A percentile compares a stretch with the other conserved stretches of the same genome.
These are phyloP conservation scores for Thozetella sp. DNA, from an alignment of 495 filamentous ascomycete genomes.

Conservation along the genomic window DNA sequence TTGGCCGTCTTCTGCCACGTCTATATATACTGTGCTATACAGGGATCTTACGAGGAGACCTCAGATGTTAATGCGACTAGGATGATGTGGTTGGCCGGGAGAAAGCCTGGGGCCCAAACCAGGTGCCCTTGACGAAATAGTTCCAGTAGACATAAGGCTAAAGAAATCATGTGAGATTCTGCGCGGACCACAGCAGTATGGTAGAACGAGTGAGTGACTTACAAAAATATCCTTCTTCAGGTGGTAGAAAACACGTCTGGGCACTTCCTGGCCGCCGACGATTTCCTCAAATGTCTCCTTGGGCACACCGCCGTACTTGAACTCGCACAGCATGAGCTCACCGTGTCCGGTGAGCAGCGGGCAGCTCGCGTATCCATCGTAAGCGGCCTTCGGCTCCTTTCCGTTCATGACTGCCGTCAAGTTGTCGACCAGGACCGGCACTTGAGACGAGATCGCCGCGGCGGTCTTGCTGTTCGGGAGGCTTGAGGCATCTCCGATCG, in stretches of 20 bases:
- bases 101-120: conserved; percentile 57
- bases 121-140: conserved; percentile 63
- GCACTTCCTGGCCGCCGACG: conserved; percentile 59
- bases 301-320: conserved; percentile 71
- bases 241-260: conserved; percentile 60
- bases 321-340: conserved; percentile 71
- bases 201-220: neutral
- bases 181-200: neutral
- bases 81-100: neutral
- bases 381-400: conserved; percentile 48
- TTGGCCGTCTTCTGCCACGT: too few relatives aligned
- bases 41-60: too few relatives aligned
- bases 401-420: conserved; percentile 55
- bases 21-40: too few relatives aligned
- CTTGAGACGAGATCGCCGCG: conserved; percentile 65
- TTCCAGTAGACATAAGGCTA: conserved; percentile 61
- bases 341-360: conserved; percentile 67
- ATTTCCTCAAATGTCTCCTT: conserved; percentile 66
- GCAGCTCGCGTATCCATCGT: conserved; percentile 73
- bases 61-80: too few relatives aligned
- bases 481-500: conserved; percentile 67
- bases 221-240: conserved; percentile 73
- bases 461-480: conserved; percentile 71
- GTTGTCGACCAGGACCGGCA: conserved; percentile 62
- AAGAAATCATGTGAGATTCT: neutral